Evolutionary conservation across 495 filamentous ascomycete species (phyloP).

Genomic region (Tuber aestivum): DNA sequence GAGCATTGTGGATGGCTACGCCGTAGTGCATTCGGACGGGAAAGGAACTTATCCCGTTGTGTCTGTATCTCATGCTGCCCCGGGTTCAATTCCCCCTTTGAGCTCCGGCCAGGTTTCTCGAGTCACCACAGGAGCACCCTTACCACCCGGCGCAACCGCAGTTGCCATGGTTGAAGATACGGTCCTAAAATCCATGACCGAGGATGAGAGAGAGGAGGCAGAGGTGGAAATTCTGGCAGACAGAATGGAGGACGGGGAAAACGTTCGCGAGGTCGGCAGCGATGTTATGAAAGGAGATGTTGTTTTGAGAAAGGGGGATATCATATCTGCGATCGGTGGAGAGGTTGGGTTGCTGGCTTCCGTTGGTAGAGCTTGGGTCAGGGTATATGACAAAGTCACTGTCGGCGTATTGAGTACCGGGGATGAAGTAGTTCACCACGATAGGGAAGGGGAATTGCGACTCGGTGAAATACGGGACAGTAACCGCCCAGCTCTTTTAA

Average conservation of each 20-base stretch:
- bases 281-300: slow-evolving; percentile 64
- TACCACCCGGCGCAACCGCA: slow-evolving; percentile 80
- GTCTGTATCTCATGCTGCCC: slow-evolving; percentile 76
- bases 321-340: slow-evolving; percentile 76
- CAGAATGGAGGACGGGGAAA: slow-evolving; percentile 70
- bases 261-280: slow-evolving; percentile 84
- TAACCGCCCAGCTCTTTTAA: slow-evolving; percentile 78
- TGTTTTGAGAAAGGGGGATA: slow-evolving; percentile 68
- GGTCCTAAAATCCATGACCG: slow-evolving; percentile 60
- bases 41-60: slow-evolving; percentile 74
- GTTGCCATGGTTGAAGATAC: slow-evolving; percentile 99
- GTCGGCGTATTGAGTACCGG: slow-evolving; percentile 90
- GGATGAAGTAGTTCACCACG: slow-evolving; percentile 82
- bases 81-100: slow-evolving; percentile 54
- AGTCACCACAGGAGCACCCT: slow-evolving; percentile 89
- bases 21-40: slow-evolving; percentile 59
- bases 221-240: slow-evolving; percentile 77
- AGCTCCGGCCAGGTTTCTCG: slow-evolving; percentile 70
- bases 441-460: slow-evolving; percentile 56
- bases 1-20: slow-evolving; percentile 97
- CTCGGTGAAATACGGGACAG: slow-evolving; percentile 88
- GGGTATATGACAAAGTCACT: slow-evolving; percentile 66
- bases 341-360: slow-evolving; percentile 86
- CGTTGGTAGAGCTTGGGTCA: slow-evolving; percentile 68
- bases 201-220: slow-evolving; percentile 76